Evolutionary conservation across 306 rosid genomes (phyloP).

Genomic region (Gynostemma pentaphyllum): DNA sequence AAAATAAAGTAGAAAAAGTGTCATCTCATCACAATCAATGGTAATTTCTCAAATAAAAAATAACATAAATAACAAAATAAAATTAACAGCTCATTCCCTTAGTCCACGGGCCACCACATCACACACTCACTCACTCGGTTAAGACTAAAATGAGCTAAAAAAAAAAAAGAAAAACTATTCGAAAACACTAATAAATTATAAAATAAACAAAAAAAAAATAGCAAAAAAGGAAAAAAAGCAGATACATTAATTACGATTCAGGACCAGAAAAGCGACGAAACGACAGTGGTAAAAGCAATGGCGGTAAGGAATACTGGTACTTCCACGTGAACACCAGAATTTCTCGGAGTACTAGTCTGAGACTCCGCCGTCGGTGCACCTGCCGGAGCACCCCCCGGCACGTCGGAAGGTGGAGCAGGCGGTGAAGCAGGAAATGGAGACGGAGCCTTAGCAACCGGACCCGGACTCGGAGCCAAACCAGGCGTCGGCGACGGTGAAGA

Average conservation of each 20-base stretch:
- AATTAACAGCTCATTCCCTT: neutral
- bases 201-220: slow-evolving; percentile 1
- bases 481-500: slow-evolving; percentile 42
- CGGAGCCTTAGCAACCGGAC: slow-evolving; percentile 28
- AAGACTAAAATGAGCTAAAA: slow-evolving; percentile 14
- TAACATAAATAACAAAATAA: neutral
- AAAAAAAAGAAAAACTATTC: slow-evolving; percentile 8
- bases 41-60: too few species aligned
- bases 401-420: slow-evolving; percentile 49
- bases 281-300: slow-evolving; percentile 22
- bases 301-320: slow-evolving; percentile 25
- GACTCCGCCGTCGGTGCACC: slow-evolving; percentile 40
- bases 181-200: slow-evolving; percentile 18
- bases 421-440: slow-evolving; percentile 58
- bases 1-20: too few species aligned
- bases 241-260: slow-evolving; percentile 28
- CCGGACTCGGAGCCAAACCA: slow-evolving; percentile 29
- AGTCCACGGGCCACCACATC: neutral
- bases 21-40: too few species aligned
- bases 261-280: slow-evolving; percentile 35
- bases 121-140: neutral
- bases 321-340: slow-evolving; percentile 29
- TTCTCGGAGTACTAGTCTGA: slow-evolving; percentile 27
- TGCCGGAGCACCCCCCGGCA: slow-evolving; percentile 41
- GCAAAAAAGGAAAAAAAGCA: neutral